Evolutionary conservation across 306 rosid genomes (phyloP), one percentile per base, ranked within the genome.

Genomic region (Gynostemma pentaphyllum): DNA sequence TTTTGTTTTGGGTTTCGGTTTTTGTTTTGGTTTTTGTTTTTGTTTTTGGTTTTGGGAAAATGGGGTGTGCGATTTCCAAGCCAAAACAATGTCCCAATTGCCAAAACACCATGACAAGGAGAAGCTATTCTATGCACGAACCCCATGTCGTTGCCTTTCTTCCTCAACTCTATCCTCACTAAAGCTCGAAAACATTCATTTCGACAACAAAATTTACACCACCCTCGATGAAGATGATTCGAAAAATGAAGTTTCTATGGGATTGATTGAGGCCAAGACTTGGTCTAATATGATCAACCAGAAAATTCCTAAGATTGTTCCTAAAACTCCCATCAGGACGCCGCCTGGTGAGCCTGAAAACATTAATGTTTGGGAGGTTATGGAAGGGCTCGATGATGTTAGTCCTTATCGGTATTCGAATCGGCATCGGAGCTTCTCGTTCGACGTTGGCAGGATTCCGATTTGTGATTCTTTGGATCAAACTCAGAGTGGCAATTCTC

Each of bases 21-120:
- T 9, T 9, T 8, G 4, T 14, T 19, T 11, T 29, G 16, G 16
- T 18, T n/a, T n/a, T n/a, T 28, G 7, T 9, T 11, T 50, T 2
- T 18, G 8, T 24, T 49, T n/a, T 22, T 49, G 5, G 22, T 18
- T 29, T 63, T 7, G 19, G 50, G 21, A 9, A 15, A 21, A 90
- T 90, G 97, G 97, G 97, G 71, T 90, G 97, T 46, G 97, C 94
- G 15, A 80, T 57, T 68, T 90, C 97, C 4, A 90, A 87, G 84
- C 82, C 75, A 62, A 83, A 79, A 66, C 80, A 82, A 64, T 90
- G 97, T 74, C 79, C 78, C 60, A 83, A 82, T 53, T 90, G 97
- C 82, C 79, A 74, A 41, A 70, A 62, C 13, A 72, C 81, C 21
- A 64, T 71, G 73, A 89, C 30, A 80, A 95, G 48, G 62, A 74